Base-by-base conservation (phyloP, 108 stramenopile genomes). In the Discostella pseudostelligera region DNA sequence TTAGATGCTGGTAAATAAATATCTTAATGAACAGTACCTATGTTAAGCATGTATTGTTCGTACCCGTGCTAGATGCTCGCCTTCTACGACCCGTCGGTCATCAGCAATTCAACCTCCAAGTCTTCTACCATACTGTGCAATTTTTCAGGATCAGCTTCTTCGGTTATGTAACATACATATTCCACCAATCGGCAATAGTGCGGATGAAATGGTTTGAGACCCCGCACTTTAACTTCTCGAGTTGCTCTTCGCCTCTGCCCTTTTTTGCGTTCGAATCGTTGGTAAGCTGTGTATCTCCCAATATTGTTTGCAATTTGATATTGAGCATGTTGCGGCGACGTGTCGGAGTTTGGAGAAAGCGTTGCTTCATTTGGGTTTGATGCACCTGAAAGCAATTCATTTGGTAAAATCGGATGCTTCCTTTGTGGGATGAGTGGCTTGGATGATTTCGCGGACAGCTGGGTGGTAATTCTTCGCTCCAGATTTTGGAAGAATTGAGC, bases 141-240 rank as follows among this genome's bases (percentile, higher is more conserved):
- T 22, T 58, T 72, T 17, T 28, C 5, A 7, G 62, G 53, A 40
- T 58, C 56, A 0, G 62, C 43, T 55, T 72, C 70, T 58, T 72
- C 62, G 22, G 63, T 62, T 26, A 62, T 51, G 26, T 54, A 75
- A 20, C 74, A 75, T 0, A 75, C 55, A 21, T 67, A 75, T 45
- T 75, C 74, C 11, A 75, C 14, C 10, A 75, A 59, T 19, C 60
- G 65, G 29, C 59, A 67, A 62, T 75, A 75, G 45, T 62, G 51
- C 32, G 74, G 46, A 62, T 62, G 59, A 56, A 26, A 40, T 44
- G 65, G 54, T 40, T 58, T 45, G 9, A 21, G 39, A 10, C 22
- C 21, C 35, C 20, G 40, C 28, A 60, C 0, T 35, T 59, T 60
- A 14, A 16, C 0, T 25, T 29, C 22, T 5, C 32, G 5, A 32